Evolutionary conservation across 257 asterid genomes (phyloP).

Genomic region (Solanum peruvianum): DNA sequence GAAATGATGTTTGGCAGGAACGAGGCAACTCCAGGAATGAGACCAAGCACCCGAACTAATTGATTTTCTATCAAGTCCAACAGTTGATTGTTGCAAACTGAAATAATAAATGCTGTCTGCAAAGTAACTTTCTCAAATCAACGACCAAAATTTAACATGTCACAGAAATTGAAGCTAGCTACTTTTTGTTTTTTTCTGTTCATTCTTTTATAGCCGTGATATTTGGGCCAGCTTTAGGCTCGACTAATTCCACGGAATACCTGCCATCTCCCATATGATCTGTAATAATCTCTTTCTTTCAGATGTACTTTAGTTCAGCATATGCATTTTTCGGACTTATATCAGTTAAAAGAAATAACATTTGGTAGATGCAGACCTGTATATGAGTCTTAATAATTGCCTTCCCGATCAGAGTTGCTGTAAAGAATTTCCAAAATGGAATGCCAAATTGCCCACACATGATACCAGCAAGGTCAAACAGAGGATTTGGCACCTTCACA

Average conservation of each 20-base stretch:
- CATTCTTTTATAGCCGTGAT: not conserved
- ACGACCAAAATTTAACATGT: not conserved
- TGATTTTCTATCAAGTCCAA: slow-evolving; percentile 16
- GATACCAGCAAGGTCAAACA: slow-evolving; percentile 31
- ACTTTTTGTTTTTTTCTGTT: not conserved
- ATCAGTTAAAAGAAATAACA: not conserved
- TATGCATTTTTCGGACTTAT: not conserved
- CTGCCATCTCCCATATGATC: not conserved
- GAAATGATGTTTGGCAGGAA: slow-evolving; percentile 10
- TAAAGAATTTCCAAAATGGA: slow-evolving; percentile 26
- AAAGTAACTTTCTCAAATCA: not conserved
- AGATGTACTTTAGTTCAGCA: not conserved
- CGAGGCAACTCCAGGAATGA: slow-evolving; percentile 22
- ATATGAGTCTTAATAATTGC: slow-evolving; percentile 27
- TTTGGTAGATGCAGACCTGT: slow-evolving; percentile 13
- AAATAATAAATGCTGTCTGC: slow-evolving; percentile 24
- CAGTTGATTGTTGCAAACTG: slow-evolving; percentile 26
- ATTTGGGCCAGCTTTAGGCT: not conserved
- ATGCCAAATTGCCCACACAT: slow-evolving; percentile 32
- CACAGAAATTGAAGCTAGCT: not conserved
- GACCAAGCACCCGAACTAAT: slow-evolving; percentile 9
- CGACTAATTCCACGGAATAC: not conserved
- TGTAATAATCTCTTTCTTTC: not conserved
- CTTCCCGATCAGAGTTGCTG: slow-evolving; percentile 23
- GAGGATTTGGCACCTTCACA: slow-evolving; percentile 30